Conservation (phyloP, 768 basidiomycete genomes). For the Steccherinum ochraceum region DNA sequence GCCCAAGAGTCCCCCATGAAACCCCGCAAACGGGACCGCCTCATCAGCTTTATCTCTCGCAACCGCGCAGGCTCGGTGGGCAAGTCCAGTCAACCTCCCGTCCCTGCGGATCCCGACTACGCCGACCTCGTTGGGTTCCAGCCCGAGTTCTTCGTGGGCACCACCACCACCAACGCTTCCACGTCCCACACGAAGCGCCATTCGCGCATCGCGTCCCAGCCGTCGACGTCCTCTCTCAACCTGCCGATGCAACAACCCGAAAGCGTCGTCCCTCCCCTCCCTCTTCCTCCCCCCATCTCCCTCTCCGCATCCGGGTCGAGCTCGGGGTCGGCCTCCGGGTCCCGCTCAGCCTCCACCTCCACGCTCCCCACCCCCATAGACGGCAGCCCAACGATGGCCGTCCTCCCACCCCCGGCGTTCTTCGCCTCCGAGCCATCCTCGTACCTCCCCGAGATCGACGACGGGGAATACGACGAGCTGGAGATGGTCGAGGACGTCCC, state of each 20-base stretch:
- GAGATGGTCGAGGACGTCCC: slow-evolving; percentile 10
- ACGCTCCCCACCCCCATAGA: slow-evolving; percentile 18
- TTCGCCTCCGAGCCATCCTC: slow-evolving; percentile 11
- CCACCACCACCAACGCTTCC: not conserved
- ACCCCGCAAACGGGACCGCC: slow-evolving; percentile 18
- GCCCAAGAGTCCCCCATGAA: slow-evolving; percentile 1
- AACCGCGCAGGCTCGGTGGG: slow-evolving; percentile 19
- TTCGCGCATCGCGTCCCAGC: slow-evolving; percentile 48
- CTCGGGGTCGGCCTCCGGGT: too few relatives aligned
- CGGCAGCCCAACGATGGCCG: slow-evolving; percentile 4
- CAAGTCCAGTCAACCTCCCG: slow-evolving; percentile 4
- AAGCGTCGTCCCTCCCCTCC: slow-evolving; percentile 7
- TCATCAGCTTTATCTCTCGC: slow-evolving; percentile 24
- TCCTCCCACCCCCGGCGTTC: slow-evolving; percentile 12
- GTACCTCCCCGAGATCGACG: slow-evolving; percentile 8
- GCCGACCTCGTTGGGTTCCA: not conserved
- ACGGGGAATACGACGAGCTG: not conserved
- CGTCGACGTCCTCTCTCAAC: slow-evolving; percentile 68
- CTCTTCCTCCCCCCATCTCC: slow-evolving; percentile 1
- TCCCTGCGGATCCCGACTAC: not conserved
- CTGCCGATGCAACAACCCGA: not conserved
- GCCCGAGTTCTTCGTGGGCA: not conserved
- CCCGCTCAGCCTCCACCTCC: slow-evolving; percentile 16
- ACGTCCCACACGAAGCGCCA: slow-evolving; percentile 1
- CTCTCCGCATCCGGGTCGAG: slow-evolving; percentile 12